Conservation (phyloP, 2,329 filamentous ascomycete genomes). For the Fusarium verrucosum region DNA sequence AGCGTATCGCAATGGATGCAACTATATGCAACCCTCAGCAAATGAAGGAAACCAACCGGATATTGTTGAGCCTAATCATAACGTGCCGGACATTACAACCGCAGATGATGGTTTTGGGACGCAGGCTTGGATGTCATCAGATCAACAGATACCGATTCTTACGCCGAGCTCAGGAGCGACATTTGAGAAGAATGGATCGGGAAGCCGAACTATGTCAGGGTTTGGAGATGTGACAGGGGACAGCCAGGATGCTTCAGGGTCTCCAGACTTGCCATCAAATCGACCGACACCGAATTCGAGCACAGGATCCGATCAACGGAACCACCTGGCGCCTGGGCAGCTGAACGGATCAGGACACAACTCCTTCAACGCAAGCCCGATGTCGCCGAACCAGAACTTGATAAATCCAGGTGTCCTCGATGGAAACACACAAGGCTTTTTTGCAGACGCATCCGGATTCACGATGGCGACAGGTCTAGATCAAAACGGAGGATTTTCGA, state of each 20-base stretch:
- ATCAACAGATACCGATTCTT: constrained; percentile 52
- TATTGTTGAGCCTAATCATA: constrained; percentile 50
- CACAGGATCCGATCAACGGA: constrained; percentile 46
- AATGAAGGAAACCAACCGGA: constrained; percentile 56
- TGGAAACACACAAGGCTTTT: constrained; percentile 52
- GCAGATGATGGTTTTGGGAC: constrained; percentile 44
- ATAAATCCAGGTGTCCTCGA: constrained; percentile 52
- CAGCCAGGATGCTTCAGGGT: constrained; percentile 58
- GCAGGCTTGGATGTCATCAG: constrained; percentile 52
- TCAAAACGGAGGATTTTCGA: constrained; percentile 51
- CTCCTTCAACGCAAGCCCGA: constrained; percentile 64
- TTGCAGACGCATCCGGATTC: constrained; percentile 53
- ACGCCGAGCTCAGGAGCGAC: constrained; percentile 49
- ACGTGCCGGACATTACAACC: constrained; percentile 37
- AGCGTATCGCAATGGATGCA: constrained; percentile 56
- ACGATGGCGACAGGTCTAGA: constrained; percentile 41
- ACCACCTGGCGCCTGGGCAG: constrained; percentile 44
- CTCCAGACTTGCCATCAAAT: constrained; percentile 62
- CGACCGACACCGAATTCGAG: constrained; percentile 70
- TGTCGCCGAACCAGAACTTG: constrained; percentile 55
- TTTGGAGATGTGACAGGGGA: constrained; percentile 58
- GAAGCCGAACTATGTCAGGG: constrained; percentile 44
- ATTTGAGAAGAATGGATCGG: constrained; percentile 48
- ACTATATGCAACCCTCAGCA: constrained; percentile 53
- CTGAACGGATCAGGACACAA: constrained; percentile 52